Base-by-base conservation (phyloP, 176 grass and related monocot species). In the Zoysia pacifica region DNA sequence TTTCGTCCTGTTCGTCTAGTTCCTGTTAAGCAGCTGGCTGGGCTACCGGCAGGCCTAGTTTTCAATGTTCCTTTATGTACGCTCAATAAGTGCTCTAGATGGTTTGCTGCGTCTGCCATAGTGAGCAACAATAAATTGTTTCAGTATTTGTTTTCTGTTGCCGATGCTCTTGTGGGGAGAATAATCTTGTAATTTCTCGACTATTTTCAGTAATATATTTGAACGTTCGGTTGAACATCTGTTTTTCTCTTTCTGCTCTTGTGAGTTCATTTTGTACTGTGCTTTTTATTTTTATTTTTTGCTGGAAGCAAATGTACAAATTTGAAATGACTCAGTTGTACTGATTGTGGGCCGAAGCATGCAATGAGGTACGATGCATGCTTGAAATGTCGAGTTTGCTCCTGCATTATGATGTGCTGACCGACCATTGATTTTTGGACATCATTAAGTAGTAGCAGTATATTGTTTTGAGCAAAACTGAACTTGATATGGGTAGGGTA, bases 101-200 rank as follows among this genome's bases (percentile, higher is more conserved):
- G 92, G 89, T 84, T 46, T 87, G 92, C 89, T 89, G 15, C 49
- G 89, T 94, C 92, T 91, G 70, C 89, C 89, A 91, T 87, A 89
- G 67, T 86, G 89, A 89, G 92, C 78, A 18, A 54, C 58, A 35
- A 41, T 55, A 47, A 45, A 64, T 64, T 71, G 18, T 69, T 45
- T 11, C 18, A 67, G 9, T 41, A 60, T 73, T 67, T 54, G 3
- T 68, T 56, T 70, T 64, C 46, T 86, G 68, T 54, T 74, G 80
- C 83, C 62, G 45, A 65, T 67, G 79, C 74, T 80, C 80, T 72
- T 89, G 60, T 66, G 6, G 82, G 84, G 82, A 81, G 81, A 59
- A 81, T 59, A 55, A 58, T 79, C 6, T 71, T 84, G 76, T 49
- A 80, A 79, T 56, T 76, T 61, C 37, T 50, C 35, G 0, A 70